Evolutionary conservation across 768 basidiomycete species (phyloP), one percentile per base, ranked within the genome.

Genomic region (Auricularia sp.): DNA sequence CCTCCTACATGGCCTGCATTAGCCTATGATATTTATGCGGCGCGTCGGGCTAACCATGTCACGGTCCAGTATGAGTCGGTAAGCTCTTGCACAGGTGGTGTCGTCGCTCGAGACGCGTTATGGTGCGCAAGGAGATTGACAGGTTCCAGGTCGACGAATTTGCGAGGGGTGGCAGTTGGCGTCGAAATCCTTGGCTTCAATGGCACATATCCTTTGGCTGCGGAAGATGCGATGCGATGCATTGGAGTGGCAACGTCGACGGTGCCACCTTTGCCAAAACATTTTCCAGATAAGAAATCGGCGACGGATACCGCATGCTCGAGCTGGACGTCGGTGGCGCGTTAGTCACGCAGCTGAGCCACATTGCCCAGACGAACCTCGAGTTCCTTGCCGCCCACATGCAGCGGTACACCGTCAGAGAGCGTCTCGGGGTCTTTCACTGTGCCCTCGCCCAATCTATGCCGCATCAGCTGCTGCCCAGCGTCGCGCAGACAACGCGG

Each of bases 251-350:
- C 65, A 56, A 64, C 65, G 62, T 68, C 62, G 59, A 67, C 70
- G 47, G 61, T 64, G 42, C 66, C 70, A 36, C 70, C 75, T 63
- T 71, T 73, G 8, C 81, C 83, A 70, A 90, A 91, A 69, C 87
- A 88, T 62, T 76, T 73, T 1, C 89, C 88, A 58, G 87, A 85
- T 18, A 84, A 69, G 70, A 79, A 91, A 64, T 88, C 86, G 51
- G 72, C 74, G 21, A 74, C 74, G 12, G 83, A 74, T 61, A 91
- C 77, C 2, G 74, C 62, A 61, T 83, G 80, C 66, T 91, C 89
- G 35, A 90, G 23, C 56, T 59, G 56, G 23, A 29, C 39, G 18
- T 39, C 62, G 34, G 54, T 6, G 35, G 51, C 51, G 12, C 10
- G 29, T 58, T 16, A 23, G 39, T 5, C 10, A 36, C 35, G 23